These are phyloP conservation scores for Leccinum fallax DNA, from an alignment of 1,284 basidiomycete genomes.

Conservation along the genomic window DNA sequence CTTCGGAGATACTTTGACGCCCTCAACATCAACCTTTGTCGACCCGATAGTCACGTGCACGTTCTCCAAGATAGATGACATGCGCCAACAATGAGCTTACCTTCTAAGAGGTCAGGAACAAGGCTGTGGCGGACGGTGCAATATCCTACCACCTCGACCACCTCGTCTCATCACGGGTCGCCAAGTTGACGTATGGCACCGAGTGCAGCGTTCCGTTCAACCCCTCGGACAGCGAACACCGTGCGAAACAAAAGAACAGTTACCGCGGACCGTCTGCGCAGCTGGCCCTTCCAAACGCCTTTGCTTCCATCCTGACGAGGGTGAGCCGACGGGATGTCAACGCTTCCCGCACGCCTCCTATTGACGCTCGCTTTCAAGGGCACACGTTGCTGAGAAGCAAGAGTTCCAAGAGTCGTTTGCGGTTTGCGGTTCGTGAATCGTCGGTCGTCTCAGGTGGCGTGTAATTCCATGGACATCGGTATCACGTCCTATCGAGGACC, in stretches of 20 bases:
- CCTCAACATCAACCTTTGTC: constrained; percentile 34
- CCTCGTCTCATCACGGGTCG: constrained; percentile 47
- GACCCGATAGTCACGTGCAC: constrained; percentile 45
- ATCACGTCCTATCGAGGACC: constrained; percentile 34
- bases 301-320: constrained; percentile 35
- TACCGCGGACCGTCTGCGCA: constrained; percentile 28
- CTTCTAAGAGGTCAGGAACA: constrained; percentile 42
- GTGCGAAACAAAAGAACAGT: constrained; percentile 24
- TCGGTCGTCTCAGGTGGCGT: constrained; percentile 24
- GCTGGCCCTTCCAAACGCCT: constrained; percentile 28
- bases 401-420: constrained; percentile 35
- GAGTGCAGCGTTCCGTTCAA: constrained; percentile 35
- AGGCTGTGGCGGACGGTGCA: constrained; percentile 58
- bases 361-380: constrained; percentile 27
- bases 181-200: constrained; percentile 48
- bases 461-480: constrained; percentile 25
- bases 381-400: constrained; percentile 36
- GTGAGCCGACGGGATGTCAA: constrained; percentile 19
- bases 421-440: constrained; percentile 10
- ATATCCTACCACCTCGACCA: constrained; percentile 55
- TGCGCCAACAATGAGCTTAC: constrained; percentile 9
- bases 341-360: background rate
- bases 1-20: constrained; percentile 38
- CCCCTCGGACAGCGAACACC: constrained; percentile 39
- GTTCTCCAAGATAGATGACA: constrained; percentile 15